Base-by-base conservation (phyloP, 345 rosid species). In the Eutrema yunnanense region DNA sequence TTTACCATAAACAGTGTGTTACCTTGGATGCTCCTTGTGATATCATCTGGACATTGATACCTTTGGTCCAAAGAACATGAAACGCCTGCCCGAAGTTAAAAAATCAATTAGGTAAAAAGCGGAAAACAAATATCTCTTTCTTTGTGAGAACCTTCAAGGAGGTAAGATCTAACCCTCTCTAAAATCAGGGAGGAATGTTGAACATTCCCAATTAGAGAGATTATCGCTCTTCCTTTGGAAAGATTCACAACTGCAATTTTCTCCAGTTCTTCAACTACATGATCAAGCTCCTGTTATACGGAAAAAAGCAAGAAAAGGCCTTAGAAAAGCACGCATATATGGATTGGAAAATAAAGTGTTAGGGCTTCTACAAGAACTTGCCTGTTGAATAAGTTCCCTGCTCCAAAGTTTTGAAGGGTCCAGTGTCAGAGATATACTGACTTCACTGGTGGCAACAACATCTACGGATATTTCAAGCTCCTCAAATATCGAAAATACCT, bases 1-100 rank as follows among this genome's bases (percentile, higher is more conserved):
- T 22, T 22, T 22, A 22, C 26, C 26, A 40, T 16, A 38, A 42
- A 42, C 63, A 51, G 36, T 64, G 65, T 41, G 38, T 34, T 42
- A 95, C 99, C 98, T 96, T 96, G n/a, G 99, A 96, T 66, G 99
- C 98, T 44, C 99, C 98, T 84, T 96, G 97, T 67, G 98, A 96
- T 81, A 92, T 96, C 99, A 96, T 92, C 81, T 96, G 99, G 73
- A 96, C 99, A 76, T 92, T 96, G 51, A 92, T 90, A 57, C 97
- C 94, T 53, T 84, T 86, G 72, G 84, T 82, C 76, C 88, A 82
- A 54, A 96, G 97, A 79, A 90, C 99, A 49, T 58, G 80, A 78
- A 96, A 96, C 48, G 73, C 99, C 98, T 95, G 88, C 61, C 57
- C 74, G 13, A 6, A 42, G 53, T 33, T 22, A 5, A 16, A 58